phyloP scores from a whole-genome alignment of 306 rosid genomes.

The Hylodesmum podocarpum region DNA sequence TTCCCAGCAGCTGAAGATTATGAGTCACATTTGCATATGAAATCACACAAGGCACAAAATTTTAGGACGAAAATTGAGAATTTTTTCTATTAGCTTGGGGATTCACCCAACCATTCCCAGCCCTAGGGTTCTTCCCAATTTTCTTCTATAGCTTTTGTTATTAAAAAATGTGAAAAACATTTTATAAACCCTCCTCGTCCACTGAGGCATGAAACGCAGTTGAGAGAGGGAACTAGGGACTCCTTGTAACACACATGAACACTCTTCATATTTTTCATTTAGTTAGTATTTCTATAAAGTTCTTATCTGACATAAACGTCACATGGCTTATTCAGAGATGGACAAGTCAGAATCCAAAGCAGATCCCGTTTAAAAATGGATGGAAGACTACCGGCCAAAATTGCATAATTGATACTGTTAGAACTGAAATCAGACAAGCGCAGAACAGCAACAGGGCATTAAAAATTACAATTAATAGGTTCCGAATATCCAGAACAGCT shows the following conservation, averaged over 20 bases:
- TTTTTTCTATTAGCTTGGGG: not conserved
- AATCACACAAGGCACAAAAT: too few species aligned
- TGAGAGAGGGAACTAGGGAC: not conserved
- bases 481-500: not conserved
- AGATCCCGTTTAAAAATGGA: not conserved
- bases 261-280: not conserved
- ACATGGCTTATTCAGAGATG: not conserved
- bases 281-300: not conserved
- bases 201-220: not conserved
- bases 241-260: not conserved
- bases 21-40: too few species aligned
- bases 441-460: not conserved
- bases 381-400: not conserved
- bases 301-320: not conserved
- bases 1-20: too few species aligned
- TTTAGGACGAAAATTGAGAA: not conserved
- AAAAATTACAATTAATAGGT: not conserved
- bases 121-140: not conserved
- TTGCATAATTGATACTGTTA: not conserved
- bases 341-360: not conserved
- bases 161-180: not conserved
- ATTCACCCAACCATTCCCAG: not conserved
- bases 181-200: not conserved
- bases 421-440: not conserved
- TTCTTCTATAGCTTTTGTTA: not conserved